phyloP scores from a whole-genome alignment of 768 basidiomycete genomes.

The Rhizopogon sp. region DNA sequence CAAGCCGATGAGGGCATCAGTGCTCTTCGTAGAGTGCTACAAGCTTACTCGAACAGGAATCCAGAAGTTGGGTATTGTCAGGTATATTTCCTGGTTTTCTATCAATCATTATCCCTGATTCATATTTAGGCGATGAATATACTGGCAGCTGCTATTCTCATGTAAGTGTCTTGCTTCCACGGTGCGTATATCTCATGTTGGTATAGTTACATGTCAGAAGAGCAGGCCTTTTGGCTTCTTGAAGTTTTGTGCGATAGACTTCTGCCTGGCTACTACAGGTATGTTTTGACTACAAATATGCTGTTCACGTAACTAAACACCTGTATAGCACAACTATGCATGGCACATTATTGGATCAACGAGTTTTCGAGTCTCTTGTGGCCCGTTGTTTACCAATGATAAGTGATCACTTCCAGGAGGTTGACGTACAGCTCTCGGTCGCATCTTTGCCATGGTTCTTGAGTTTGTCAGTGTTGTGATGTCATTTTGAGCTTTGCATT shows the following conservation, averaged over 20 bases:
- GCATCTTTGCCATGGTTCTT: constrained; percentile 98
- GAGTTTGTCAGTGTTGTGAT: constrained; percentile 66
- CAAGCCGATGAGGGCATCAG: constrained; percentile 85
- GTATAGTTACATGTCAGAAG: constrained; percentile 94
- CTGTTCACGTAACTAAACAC: constrained; percentile 3
- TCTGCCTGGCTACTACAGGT: constrained; percentile 97
- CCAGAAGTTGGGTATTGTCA: constrained; percentile 95
- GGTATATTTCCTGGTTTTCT: constrained; percentile 30
- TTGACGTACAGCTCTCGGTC: constrained; percentile 95
- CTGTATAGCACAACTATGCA: constrained; percentile 87
- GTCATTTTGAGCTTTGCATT: neutral
- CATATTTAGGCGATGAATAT: constrained; percentile 88
- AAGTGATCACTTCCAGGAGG: constrained; percentile 83
- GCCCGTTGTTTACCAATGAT: constrained; percentile 87
- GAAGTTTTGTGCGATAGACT: constrained; percentile 93
- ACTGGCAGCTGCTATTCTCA: constrained; percentile 89
- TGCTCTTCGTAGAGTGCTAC: constrained; percentile 82
- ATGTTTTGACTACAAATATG: constrained; percentile 16
- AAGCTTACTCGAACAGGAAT: constrained; percentile 94
- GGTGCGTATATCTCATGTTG: constrained; percentile 5
- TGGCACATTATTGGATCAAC: constrained; percentile 96
- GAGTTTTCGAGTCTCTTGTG: constrained; percentile 95
- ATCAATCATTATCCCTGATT: neutral
- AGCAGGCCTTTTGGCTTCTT: constrained; percentile 96
- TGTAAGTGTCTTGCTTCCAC: constrained; percentile 42